Base-by-base conservation (phyloP, 2,329 filamentous ascomycete species). In the Paracoccidioides lutzii region DNA sequence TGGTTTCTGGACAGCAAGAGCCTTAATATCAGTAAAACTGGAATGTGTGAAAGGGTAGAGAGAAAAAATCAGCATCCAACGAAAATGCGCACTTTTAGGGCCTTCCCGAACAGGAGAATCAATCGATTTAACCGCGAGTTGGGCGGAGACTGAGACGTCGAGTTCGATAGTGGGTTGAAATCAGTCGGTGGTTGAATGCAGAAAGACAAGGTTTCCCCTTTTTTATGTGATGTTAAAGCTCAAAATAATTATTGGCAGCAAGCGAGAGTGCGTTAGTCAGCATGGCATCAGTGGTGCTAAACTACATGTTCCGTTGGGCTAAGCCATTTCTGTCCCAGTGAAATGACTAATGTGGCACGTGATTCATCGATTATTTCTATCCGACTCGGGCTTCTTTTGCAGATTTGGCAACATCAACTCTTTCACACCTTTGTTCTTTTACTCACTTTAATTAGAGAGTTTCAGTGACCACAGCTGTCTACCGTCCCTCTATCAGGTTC, bases 101-200 rank as follows among this genome's bases (percentile, higher is more conserved):
- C 64, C 59, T 64, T 61, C 22, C 60, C 65, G 75, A 78, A 78
- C 75, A 73, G 65, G 76, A 78, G 76, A 77, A 73, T 90, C 91
- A 97, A 97, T 97, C 91, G 84, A 86, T 95, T 97, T 95, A 95
- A 96, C 91, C 91, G 90, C 88, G 76, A 69, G 75, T 84, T 87
- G 84, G 81, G 87, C 90, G 91, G 91, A 95, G 91, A 97, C 91
- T 96, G 91, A 94, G 82, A 85, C 90, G 58, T 93, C 88, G 81
- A 88, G 89, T 95, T 85, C 87, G 81, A 61, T 62, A 63, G 59
- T 62, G 63, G 60, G 55, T 15, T 52, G 53, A 35, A 57, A 28
- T 53, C 51, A 14, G 41, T 54, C 42, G 55, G n/a, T 44, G 43
- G 32, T 33, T 51, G 41, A 33, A 9, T 22, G 4, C 15, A 37